Conservation (phyloP, 2,329 filamentous ascomycete species). For the Sporothrix phasma region DNA sequence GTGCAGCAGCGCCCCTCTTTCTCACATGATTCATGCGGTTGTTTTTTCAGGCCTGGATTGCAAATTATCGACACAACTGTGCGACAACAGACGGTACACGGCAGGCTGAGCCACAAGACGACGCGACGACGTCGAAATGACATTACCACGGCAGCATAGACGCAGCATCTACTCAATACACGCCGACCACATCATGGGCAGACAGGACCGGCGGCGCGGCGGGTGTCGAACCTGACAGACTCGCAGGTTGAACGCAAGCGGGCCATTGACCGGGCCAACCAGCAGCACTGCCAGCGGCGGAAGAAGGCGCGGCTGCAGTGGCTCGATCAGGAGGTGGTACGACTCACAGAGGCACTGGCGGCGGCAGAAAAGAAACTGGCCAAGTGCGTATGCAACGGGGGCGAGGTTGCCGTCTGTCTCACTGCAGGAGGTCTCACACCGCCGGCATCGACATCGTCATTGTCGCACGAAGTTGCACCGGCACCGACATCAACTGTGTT, state of each 20-base stretch:
- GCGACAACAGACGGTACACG: background rate
- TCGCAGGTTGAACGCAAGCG: slow-evolving; percentile 22
- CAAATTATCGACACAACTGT: background rate
- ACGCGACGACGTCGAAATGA: background rate
- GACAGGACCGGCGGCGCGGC: slow-evolving; percentile 11
- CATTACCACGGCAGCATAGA: too few relatives aligned
- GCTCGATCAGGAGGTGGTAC: slow-evolving; percentile 19
- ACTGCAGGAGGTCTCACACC: background rate
- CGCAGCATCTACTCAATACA: background rate
- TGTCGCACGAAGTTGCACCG: too few relatives aligned
- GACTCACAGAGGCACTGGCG: slow-evolving; percentile 10
- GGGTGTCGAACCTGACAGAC: slow-evolving; percentile 20
- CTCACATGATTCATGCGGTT: slow-evolving; percentile 2
- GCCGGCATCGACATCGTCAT: background rate
- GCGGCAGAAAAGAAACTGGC: slow-evolving; percentile 4
- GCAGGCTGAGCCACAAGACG: background rate
- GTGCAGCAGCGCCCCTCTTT: background rate
- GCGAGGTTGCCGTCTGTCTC: background rate
- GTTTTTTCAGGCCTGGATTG: background rate
- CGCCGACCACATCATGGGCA: slow-evolving; percentile 2
- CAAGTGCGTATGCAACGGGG: background rate
- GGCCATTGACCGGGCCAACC: slow-evolving; percentile 23
- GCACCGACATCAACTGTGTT: too few relatives aligned
- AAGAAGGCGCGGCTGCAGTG: slow-evolving; percentile 19
- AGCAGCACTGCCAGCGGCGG: slow-evolving; percentile 21